Conservation (phyloP, 202 grass and related monocot genomes). For the Zoysia matrella region DNA sequence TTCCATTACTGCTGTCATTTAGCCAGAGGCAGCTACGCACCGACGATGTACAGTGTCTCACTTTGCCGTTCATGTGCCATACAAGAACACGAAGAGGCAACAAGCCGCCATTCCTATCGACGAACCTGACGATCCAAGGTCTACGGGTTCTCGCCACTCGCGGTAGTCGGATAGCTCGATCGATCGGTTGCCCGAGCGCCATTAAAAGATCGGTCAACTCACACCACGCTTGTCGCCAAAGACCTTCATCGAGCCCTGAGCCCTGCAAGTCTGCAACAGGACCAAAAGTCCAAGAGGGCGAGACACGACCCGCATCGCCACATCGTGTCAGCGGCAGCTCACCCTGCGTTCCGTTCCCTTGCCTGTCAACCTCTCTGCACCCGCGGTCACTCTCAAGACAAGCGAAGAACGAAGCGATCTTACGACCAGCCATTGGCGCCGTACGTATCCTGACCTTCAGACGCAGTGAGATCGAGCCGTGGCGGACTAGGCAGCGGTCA, state of each 20-base stretch:
- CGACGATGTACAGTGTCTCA: no score
- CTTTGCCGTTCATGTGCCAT: no score
- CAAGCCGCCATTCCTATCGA: no score
- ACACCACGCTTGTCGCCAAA: background rate
- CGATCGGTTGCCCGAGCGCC: background rate
- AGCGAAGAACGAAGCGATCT: background rate
- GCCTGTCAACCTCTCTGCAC: background rate
- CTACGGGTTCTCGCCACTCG: no score
- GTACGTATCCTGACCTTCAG: background rate
- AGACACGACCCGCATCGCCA: background rate
- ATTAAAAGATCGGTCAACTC: background rate
- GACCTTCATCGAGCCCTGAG: background rate
- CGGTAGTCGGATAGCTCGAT: background rate
- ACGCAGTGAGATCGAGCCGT: background rate
- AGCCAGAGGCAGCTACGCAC: no score
- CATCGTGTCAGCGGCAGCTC: background rate
- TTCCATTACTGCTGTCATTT: background rate
- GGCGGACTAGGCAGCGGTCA: slow-evolving; percentile 7
- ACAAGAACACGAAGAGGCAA: no score
- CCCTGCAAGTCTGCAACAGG: background rate
- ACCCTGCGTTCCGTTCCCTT: background rate
- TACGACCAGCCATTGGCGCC: background rate
- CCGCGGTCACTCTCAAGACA: background rate
- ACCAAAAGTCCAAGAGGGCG: background rate
- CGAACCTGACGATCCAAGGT: no score